Base-by-base conservation (phyloP, 2,329 filamentous ascomycete genomes). In the Aaosphaeria pasadenensis region DNA sequence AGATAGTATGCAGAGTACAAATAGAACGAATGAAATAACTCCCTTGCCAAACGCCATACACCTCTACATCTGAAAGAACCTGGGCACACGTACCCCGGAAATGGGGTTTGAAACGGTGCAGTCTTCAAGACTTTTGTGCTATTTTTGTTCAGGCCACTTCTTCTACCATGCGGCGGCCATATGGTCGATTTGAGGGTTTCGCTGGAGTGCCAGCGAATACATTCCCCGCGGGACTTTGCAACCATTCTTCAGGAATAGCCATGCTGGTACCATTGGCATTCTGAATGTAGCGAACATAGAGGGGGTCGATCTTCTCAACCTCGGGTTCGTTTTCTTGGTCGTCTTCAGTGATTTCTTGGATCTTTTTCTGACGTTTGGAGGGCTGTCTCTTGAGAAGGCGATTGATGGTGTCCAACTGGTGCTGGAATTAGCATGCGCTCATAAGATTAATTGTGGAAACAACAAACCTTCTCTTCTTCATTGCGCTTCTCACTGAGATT, bases 381-480 rank as follows among this genome's bases (percentile, higher is more conserved):
- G 88, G 87, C 67, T 91, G 89, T 66, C 91, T 91, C 71, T 91
- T 91, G 45, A 94, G 82, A 2, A 94, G 83, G 62, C 91, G 91
- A 76, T 94, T 91, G 79, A 94, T 92, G 0, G 89, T 94, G 76
- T 92, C 89, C 81, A 90, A 89, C 88, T 91, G 50, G n/a, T 36
- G 33, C 9, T 9, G 7, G n/a, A 36, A n/a, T 36, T n/a, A 36
- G 33, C 33, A n/a, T 36, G 7, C 33, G 33, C n/a, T 9, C 2
- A 36, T 36, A 36, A n/a, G 9, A 39, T 31, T 28, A 43, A 45
- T 35, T 0, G 36, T 46, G 6, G 29, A 2, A 28, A 36, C 35
- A 47, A 53, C 64, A 30, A 63, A 85, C 82, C 78, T 89, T 89
- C 67, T 89, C 86, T 71, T 89, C 86, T 60, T 89, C 86, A 47